phyloP scores from a whole-genome alignment of 73 alveolate genomes.

The Loxodes magnus region DNA sequence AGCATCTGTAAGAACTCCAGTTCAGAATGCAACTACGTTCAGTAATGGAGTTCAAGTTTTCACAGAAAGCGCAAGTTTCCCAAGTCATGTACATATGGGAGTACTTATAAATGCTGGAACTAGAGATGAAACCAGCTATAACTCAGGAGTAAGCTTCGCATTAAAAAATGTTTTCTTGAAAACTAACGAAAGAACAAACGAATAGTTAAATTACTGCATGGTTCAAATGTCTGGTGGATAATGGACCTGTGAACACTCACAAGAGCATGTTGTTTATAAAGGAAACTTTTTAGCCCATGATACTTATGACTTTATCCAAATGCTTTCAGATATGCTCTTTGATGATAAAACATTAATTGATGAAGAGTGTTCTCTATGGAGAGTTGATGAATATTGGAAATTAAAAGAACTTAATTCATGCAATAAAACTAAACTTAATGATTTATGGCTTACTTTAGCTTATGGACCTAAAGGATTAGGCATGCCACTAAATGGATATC shows the following conservation, averaged over 20 bases:
- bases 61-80: constrained; percentile 62
- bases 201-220: constrained; percentile 67
- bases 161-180: constrained; percentile 51
- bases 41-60: constrained; percentile 65
- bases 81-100: constrained; percentile 65
- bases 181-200: constrained; percentile 63
- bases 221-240: constrained; percentile 73
- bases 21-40: constrained; percentile 45
- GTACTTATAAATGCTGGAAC: constrained; percentile 64
- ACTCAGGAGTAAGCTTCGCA: constrained; percentile 62
- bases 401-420: constrained; percentile 14
- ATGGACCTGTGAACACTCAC: constrained; percentile 58
- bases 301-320: constrained; percentile 51
- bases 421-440: constrained; percentile 12
- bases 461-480: constrained; percentile 40
- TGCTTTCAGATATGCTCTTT: constrained; percentile 54
- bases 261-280: constrained; percentile 54
- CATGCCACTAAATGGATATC: constrained; percentile 40
- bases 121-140: constrained; percentile 65
- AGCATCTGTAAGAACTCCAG: too few species aligned
- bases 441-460: constrained; percentile 34
- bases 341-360: constrained; percentile 44
- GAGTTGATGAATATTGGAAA: constrained; percentile 18
- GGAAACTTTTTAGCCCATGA: constrained; percentile 71
- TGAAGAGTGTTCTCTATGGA: constrained; percentile 31